Evolutionary conservation across 78 protist genomes (phyloP).

Genomic region (Cavenderia fasciculata): DNA sequence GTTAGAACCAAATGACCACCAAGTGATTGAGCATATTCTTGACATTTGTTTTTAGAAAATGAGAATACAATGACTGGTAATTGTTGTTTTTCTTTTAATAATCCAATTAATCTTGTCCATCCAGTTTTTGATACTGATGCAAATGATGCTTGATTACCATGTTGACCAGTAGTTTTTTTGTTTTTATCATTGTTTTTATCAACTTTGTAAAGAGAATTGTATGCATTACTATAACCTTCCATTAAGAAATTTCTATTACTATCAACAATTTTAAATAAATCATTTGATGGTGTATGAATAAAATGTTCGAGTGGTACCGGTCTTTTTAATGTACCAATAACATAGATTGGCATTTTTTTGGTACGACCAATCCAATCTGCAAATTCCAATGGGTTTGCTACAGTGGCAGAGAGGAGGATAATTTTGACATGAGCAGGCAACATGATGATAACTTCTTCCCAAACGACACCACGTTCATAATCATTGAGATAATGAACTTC

Average conservation of each 20-base stretch:
- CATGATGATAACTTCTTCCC: constrained; percentile 97
- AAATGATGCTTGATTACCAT: background rate
- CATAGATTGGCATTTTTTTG: constrained; percentile 83
- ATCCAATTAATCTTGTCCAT: constrained; percentile 71
- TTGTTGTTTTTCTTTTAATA: constrained; percentile 62
- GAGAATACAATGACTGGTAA: constrained; percentile 91
- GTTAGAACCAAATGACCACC: constrained; percentile 77
- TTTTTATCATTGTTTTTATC: background rate
- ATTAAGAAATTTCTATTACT: constrained; percentile 15
- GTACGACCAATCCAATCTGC: constrained; percentile 95
- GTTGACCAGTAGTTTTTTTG: background rate
- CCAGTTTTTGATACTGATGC: constrained; percentile 16
- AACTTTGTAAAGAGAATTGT: constrained; percentile 7
- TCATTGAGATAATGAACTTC: constrained; percentile 95
- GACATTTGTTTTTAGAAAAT: constrained; percentile 89
- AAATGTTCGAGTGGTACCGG: constrained; percentile 97
- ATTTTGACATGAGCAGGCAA: constrained; percentile 88
- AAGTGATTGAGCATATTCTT: constrained; percentile 77
- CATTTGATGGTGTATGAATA: constrained; percentile 64
- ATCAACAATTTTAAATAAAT: constrained; percentile 71
- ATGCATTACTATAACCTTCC: constrained; percentile 33
- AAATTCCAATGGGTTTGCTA: constrained; percentile 95
- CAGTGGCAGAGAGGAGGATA: constrained; percentile 95
- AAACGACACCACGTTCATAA: constrained; percentile 96
- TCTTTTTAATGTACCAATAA: constrained; percentile 86